phyloP scores from a whole-genome alignment of 2,329 filamentous ascomycete species.

The Ascochyta koolunga region DNA sequence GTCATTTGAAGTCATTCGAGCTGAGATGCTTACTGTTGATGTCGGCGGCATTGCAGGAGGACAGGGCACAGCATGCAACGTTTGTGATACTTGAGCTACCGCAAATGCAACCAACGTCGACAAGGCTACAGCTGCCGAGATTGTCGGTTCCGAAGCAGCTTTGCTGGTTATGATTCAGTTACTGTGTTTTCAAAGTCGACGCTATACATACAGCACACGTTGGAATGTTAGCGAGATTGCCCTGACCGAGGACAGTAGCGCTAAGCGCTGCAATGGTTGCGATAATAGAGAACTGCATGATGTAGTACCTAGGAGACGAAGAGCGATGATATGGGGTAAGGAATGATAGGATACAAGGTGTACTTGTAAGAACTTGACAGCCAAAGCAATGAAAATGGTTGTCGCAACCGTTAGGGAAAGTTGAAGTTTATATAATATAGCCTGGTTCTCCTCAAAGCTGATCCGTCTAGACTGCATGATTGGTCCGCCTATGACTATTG shows the following conservation, averaged over 20 bases:
- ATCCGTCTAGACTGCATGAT: background rate
- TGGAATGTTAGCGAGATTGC: slow-evolving; percentile 30
- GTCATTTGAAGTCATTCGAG: background rate
- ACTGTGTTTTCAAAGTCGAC: background rate
- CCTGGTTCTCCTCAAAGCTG: background rate
- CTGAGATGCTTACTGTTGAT: slow-evolving; percentile 21
- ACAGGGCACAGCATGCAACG: slow-evolving; percentile 54
- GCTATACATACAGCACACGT: slow-evolving; percentile 32
- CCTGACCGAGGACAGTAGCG: slow-evolving; percentile 34
- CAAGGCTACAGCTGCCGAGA: slow-evolving; percentile 46
- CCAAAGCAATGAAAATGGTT: background rate
- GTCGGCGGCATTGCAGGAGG: slow-evolving; percentile 47
- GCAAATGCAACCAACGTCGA: slow-evolving; percentile 55
- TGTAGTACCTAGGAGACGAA: background rate
- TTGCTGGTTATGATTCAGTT: slow-evolving; percentile 25
- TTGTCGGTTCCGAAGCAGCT: slow-evolving; percentile 45
- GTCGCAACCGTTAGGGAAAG: background rate
- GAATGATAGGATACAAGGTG: background rate
- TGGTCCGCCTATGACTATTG: slow-evolving; percentile 3
- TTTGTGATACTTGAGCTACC: slow-evolving; percentile 43
- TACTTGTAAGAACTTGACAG: background rate
- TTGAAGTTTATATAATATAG: slow-evolving; percentile 16
- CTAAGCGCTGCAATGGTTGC: slow-evolving; percentile 32
- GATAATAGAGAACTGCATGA: slow-evolving; percentile 37
- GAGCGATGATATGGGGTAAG: background rate